Evolutionary conservation across 2,329 filamentous ascomycete genomes (phyloP).

Genomic region (Furcasterigmium furcatum): DNA sequence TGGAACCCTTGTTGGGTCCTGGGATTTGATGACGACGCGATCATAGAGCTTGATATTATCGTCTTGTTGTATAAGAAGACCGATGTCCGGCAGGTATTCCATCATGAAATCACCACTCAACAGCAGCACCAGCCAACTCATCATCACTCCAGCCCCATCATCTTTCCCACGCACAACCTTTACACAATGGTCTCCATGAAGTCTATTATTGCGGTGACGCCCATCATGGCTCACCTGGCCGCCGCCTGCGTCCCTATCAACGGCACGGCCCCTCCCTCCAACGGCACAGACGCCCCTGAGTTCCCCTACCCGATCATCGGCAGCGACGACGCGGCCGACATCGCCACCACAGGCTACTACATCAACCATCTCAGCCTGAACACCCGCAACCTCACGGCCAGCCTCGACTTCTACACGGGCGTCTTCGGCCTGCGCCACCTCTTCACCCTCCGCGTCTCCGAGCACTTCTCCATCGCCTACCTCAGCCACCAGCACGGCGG

Average conservation of each 20-base stretch:
- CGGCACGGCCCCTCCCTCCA: background rate
- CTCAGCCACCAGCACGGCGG: conserved; percentile 30
- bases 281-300: background rate
- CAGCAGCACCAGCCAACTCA: background rate
- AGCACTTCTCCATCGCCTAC: conserved; percentile 26
- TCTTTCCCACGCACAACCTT: background rate
- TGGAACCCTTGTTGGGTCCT: no score
- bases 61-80: no score
- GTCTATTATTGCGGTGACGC: background rate
- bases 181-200: background rate
- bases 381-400: conserved; percentile 23
- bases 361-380: conserved; percentile 29
- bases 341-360: conserved; percentile 26
- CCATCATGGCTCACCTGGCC: background rate
- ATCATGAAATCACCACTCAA: no score
- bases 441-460: conserved; percentile 24
- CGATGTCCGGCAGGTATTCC: no score
- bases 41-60: no score
- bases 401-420: conserved; percentile 26
- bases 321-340: conserved; percentile 20
- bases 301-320: conserved; percentile 5
- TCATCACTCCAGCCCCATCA: background rate
- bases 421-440: conserved; percentile 29
- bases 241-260: background rate
- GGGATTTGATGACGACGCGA: no score